Base-by-base conservation (phyloP, 2,329 filamentous ascomycete genomes). In the Hypoxylon sp. region DNA sequence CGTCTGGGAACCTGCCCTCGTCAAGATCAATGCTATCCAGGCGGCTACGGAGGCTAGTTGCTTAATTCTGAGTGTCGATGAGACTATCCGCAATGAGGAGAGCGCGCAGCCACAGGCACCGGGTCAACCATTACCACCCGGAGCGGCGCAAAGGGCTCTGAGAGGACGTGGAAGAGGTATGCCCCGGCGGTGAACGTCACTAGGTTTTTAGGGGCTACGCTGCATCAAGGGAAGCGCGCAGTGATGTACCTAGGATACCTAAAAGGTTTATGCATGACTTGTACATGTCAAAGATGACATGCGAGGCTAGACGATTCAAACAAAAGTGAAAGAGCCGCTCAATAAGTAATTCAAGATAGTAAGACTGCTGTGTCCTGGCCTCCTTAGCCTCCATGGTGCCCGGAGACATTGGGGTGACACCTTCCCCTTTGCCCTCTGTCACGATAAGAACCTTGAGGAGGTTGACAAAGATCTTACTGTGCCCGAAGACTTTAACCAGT, bases 71-170 rank as follows among this genome's bases (percentile, higher is more conserved):
- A 91, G 93, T 73, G 96, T 99, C 60, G 96, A 99, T 77, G 96
- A 99, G 88, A 99, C 96, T 32, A 98, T 99, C 81, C 93, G 90
- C 81, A 99, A 99, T 81, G 93, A 99, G 83, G 94, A 98, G 83
- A 97, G 93, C 75, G 87, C 90, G 73, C 84, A 89, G 78, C 91
- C 94, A 22, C 92, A 97, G 79, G 93, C 89, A 7, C 95, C 95
- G 0, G 86, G 88, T 59, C 85, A 91, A 79, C 86, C 88, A 18
- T 83, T 94, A 71, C 92, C 91, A 3, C 90, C 90, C 0, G 92
- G 91, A 71, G 94, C 95, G 20, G 94, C 95, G 9, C 95, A 98
- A 83, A 86, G 95, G 75, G 95, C 93, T 42, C 81, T 98, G 71
- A 87, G 94, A 68, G 92, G 91, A 64, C 84, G 93, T 72, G 93